phyloP scores from a whole-genome alignment of 331 rosid species.

The Quercus lobata region DNA sequence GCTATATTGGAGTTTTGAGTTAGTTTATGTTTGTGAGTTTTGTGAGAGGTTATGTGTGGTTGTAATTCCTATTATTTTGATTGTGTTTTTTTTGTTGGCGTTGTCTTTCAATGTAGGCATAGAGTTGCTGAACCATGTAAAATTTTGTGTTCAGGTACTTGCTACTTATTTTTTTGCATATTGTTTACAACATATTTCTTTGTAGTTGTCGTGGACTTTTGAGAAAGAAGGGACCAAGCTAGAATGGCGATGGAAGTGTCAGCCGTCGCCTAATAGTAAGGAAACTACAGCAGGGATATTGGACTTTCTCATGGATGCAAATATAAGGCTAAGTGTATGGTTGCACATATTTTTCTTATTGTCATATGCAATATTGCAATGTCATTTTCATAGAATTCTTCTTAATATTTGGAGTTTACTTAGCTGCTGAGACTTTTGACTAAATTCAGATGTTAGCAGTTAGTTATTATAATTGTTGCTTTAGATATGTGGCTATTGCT shows the following conservation, averaged over 20 bases:
- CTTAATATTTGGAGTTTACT: neutral
- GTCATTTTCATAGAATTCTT: neutral
- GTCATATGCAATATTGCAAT: neutral
- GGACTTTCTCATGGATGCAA: constrained; percentile 84
- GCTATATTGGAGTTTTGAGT: too few relatives aligned
- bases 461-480: too few relatives aligned
- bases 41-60: too few relatives aligned
- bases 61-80: too few relatives aligned
- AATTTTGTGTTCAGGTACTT: too few relatives aligned
- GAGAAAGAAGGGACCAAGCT: constrained; percentile 78
- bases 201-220: constrained; percentile 86
- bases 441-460: too few relatives aligned
- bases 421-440: neutral
- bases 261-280: constrained; percentile 49
- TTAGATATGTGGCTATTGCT: too few relatives aligned
- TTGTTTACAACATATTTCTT: neutral
- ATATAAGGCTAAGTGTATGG: constrained; percentile 77
- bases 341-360: constrained; percentile 14
- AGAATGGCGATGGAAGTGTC: constrained; percentile 88
- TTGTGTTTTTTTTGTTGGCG: too few relatives aligned
- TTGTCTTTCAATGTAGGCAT: too few relatives aligned
- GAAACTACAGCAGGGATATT: constrained; percentile 52
- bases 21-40: too few relatives aligned
- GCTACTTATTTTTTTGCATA: too few relatives aligned
- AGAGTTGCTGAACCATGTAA: too few relatives aligned